These are phyloP conservation scores for Solanum medicagineum DNA, from an alignment of 257 asterid genomes.

Conservation along the genomic window DNA sequence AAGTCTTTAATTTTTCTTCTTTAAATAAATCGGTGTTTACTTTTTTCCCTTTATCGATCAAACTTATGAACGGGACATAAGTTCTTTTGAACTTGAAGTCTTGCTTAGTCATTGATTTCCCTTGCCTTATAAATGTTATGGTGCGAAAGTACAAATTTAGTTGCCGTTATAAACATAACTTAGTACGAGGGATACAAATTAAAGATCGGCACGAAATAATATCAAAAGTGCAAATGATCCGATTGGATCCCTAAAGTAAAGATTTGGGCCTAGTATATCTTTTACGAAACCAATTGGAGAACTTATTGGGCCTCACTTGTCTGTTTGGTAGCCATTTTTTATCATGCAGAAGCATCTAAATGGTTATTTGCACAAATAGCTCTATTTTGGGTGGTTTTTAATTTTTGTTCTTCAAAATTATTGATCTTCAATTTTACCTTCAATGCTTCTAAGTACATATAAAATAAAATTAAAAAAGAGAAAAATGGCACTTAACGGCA, in stretches of 20 bases:
- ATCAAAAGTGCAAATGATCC: no score
- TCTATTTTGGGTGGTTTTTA: not conserved
- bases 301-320: not conserved
- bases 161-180: no score
- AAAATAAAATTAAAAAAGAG: no score
- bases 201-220: no score
- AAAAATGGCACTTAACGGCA: no score
- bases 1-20: no score
- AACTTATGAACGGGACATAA: not conserved
- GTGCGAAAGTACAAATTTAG: not conserved
- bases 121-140: not conserved
- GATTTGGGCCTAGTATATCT: not conserved
- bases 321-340: not conserved
- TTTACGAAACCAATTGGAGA: not conserved
- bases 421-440: no score
- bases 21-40: no score
- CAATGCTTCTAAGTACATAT: no score
- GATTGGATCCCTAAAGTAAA: not conserved
- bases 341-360: not conserved
- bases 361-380: not conserved
- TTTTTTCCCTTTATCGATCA: no score
- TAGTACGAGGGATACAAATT: not conserved
- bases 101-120: not conserved
- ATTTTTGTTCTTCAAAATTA: no score
- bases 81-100: not conserved